These are phyloP conservation scores for Aristolochia contorta DNA, from an alignment of 164 flowering plant species.

Conservation along the genomic window DNA sequence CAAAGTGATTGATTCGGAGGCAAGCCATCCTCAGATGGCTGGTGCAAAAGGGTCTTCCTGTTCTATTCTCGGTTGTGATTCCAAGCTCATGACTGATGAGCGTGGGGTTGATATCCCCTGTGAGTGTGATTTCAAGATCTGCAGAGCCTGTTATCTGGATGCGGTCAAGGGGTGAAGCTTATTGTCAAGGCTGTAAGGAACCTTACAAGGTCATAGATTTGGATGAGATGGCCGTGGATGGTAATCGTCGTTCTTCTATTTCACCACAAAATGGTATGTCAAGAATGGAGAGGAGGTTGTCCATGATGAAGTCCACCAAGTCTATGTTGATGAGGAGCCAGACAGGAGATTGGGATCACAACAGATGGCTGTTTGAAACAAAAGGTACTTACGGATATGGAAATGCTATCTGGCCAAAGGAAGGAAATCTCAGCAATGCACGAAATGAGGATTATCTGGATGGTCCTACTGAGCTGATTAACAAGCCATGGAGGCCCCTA, in stretches of 20 bases:
- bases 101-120: conserved; percentile 60
- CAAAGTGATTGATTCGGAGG: conserved; percentile 51
- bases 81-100: conserved; percentile 53
- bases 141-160: conserved; percentile 52
- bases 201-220: conserved; percentile 33
- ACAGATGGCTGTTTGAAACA: conserved; percentile 62
- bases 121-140: conserved; percentile 53
- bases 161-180: conserved; percentile 37
- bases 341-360: conserved; percentile 66
- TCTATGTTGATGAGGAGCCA: conserved; percentile 45
- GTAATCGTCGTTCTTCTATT: conserved; percentile 19
- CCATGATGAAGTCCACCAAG: conserved; percentile 41
- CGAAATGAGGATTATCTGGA: conserved; percentile 16
- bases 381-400: conserved; percentile 75
- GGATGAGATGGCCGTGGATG: conserved; percentile 23
- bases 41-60: conserved; percentile 60
- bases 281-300: conserved; percentile 50
- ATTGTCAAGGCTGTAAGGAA: conserved; percentile 57
- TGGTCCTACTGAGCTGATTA: conserved; percentile 26
- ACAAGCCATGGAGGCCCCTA: conserved; percentile 82
- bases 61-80: conserved; percentile 41
- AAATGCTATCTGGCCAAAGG: conserved; percentile 67
- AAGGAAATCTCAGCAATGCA: conserved; percentile 20
- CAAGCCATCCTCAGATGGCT: conserved; percentile 65
- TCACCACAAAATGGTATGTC: conserved; percentile 24